These are phyloP conservation scores for Auricularia cornea DNA, from an alignment of 768 basidiomycete genomes.

Conservation along the genomic window DNA sequence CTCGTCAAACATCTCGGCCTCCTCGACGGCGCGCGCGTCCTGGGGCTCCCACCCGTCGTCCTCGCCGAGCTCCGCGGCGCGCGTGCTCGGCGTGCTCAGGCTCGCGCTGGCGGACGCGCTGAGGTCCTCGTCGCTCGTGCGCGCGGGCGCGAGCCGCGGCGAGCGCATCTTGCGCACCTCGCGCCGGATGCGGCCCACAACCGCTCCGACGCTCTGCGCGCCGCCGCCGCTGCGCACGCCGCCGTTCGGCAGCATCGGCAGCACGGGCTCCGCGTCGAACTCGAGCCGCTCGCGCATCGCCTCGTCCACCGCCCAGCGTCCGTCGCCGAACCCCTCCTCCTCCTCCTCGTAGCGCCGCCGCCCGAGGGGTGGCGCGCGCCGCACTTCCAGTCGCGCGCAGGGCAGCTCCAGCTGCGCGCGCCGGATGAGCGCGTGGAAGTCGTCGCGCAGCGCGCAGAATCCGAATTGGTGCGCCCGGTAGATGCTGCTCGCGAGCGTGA, in stretches of 20 bases:
- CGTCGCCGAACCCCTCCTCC: neutral
- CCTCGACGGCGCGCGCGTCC: slow-evolving; percentile 40
- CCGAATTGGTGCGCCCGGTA: slow-evolving; percentile 83
- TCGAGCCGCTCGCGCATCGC: slow-evolving; percentile 62
- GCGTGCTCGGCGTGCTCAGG: neutral
- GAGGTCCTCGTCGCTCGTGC: neutral
- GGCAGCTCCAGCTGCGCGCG: slow-evolving; percentile 51
- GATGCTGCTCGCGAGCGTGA: slow-evolving; percentile 49
- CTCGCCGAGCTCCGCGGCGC: slow-evolving; percentile 10
- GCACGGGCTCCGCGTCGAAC: slow-evolving; percentile 32
- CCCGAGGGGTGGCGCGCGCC: slow-evolving; percentile 22
- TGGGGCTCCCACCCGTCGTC: slow-evolving; percentile 35
- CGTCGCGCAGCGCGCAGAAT: slow-evolving; percentile 66
- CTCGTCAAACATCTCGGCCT: slow-evolving; percentile 44
- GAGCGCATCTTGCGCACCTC: slow-evolving; percentile 38
- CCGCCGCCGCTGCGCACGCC: slow-evolving; percentile 30
- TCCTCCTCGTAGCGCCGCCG: neutral
- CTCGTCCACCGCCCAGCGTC: slow-evolving; percentile 54
- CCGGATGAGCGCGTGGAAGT: slow-evolving; percentile 73
- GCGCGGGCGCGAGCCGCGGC: neutral
- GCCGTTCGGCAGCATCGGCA: slow-evolving; percentile 83
- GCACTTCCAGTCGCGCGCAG: slow-evolving; percentile 42
- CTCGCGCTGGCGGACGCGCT: neutral
- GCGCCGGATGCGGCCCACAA: slow-evolving; percentile 49
- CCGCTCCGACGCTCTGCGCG: slow-evolving; percentile 46